Evolutionary conservation across 352 stramenopile genomes (phyloP), one percentile per base, ranked within the genome.

Genomic region (Phytophthora fragariae): DNA sequence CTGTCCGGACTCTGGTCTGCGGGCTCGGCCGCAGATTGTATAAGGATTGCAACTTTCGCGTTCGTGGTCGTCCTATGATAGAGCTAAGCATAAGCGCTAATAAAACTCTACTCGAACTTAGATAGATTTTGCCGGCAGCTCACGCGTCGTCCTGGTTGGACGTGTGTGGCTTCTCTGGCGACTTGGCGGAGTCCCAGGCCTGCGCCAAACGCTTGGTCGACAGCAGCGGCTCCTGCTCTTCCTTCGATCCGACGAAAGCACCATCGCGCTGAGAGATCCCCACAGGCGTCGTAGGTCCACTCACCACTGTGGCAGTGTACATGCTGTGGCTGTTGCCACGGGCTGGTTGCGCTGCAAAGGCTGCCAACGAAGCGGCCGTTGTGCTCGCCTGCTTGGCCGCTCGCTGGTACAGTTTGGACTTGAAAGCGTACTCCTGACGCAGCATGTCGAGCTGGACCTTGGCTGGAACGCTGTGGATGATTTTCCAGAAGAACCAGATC

Each of bases 401-500:
- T 37, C 80, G 83, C 46, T 90, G 66, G 71, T 92, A 93, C 46
- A 95, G 64, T 57, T 85, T 80, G 41, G 75, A 86, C 77, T 93
- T 95, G 81, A 95, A 95, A 14, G 68, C 70, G 68, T 87, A 88
- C 68, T 95, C 88, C 47, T 91, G 84, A 61, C 86, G 73, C 44
- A 91, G 62, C 80, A 89, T 83, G 31, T 90, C 79, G 27, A 95
- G 79, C 72, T 92, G 76, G 14, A 95, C 77, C 27, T 70, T 77
- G 8, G 84, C 73, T 9, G 88, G 88, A 7, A 95, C 76, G 55
- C 82, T 92, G 56, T 75, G 82, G 41, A 86, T 73, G 47, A 90
- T 72, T 49, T 83, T 86, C 88, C 88, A 95, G 59, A 92, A 95
- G 1, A 74, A 69, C 82, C 83, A 95, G 54, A 93, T 85, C 55